Base-by-base conservation (phyloP, 2,329 filamentous ascomycete genomes). In the Arachnopeziza araneosa region DNA sequence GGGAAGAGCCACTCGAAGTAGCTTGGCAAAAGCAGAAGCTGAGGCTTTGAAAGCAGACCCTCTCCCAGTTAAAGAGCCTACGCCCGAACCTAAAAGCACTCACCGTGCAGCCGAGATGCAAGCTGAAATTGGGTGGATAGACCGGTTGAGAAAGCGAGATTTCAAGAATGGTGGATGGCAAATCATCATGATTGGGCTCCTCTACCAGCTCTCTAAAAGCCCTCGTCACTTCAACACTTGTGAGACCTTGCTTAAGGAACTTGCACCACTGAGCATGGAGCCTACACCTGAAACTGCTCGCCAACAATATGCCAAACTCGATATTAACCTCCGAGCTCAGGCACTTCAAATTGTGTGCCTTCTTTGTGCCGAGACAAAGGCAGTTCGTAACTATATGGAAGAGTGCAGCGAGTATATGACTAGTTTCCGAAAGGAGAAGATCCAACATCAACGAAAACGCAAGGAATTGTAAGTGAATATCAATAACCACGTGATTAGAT, bases 331-430 rank as follows among this genome's bases (percentile, higher is more conserved):
- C 56, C 89, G 93, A 17, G 84, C 93, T 49, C 83, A 87, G 65
- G 89, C 88, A 23, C 80, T 99, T 52, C 89, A 97, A 71, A 88
- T 96, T 44, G 84, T 97, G 59, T 91, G 91, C 72, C 87, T 93
- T 79, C 79, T 98, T 62, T 93, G 90, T 1, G 82, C 93, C 59
- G 88, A 92, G 69, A 97, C 95, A 0, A 93, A 91, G 72, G 87
- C 89, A 1, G 84, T 98, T 66, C 87, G 93, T 57, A 87, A 85
- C 19, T 96, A 96, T 72, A 89, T 99, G 80, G 91, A 96, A 67
- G 88, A 93, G 64, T 96, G 93, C 75, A 91, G 89, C 65, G 90
- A 93, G 70, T 90, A 91, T 57, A 97, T 98, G 93, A 99, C 95
- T 1, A 85, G 87, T 58, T 91, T 96, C 70, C 87, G 95, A 55